These are phyloP conservation scores for Astragalus membranaceus DNA, from an alignment of 306 rosid genomes.

Conservation along the genomic window DNA sequence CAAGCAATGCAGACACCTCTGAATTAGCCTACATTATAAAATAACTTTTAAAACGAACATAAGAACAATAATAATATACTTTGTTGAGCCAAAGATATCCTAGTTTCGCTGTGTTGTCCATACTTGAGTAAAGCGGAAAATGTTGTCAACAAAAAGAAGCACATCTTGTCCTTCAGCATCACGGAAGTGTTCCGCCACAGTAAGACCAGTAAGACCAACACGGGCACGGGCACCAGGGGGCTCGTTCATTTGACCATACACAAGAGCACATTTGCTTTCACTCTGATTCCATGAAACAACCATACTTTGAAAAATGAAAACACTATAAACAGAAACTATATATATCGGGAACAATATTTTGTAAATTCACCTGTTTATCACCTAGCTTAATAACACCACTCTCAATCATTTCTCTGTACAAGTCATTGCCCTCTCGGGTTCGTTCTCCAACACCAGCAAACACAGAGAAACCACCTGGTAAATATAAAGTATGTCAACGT, in stretches of 20 bases:
- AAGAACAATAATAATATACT: neutral
- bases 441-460: constrained; percentile 99
- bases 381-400: constrained; percentile 99
- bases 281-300: constrained; percentile 34
- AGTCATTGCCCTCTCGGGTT: constrained; percentile 94
- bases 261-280: constrained; percentile 97
- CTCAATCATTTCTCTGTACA: constrained; percentile 97
- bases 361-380: constrained; percentile 69
- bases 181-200: constrained; percentile 97
- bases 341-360: neutral
- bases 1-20: constrained; percentile 99
- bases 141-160: constrained; percentile 96
- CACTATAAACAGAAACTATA: neutral
- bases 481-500: constrained; percentile 1
- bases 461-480: constrained; percentile 97
- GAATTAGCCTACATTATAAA: constrained; percentile 61
- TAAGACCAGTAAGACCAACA: constrained; percentile 93
- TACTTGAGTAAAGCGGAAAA: constrained; percentile 98
- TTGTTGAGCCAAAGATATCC: neutral
- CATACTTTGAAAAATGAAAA: neutral
- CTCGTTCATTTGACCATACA: constrained; percentile 98
- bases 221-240: constrained; percentile 99
- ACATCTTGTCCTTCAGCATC: constrained; percentile 98
- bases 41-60: neutral
- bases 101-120: neutral